Base-by-base conservation (phyloP, 78 protist genomes). In the Diacronema lutheri region DNA sequence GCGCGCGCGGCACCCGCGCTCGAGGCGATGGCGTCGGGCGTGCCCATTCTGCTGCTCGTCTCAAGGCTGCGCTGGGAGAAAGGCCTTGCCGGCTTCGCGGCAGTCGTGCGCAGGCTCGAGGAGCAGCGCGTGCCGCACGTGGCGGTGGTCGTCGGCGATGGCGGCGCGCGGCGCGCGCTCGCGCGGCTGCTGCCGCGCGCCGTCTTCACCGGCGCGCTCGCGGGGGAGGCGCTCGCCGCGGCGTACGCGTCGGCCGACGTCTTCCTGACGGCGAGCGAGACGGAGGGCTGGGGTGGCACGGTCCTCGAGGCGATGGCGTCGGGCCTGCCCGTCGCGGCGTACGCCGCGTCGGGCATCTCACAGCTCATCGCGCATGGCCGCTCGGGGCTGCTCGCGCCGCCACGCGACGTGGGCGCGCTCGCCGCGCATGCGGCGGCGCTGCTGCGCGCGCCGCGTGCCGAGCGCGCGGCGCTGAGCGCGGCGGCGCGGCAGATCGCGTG, bases 281-380 rank as follows among this genome's bases (percentile, higher is more conserved):
- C 87, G 16, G 82, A 77, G 58, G 33, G 50, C 41, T 77, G 57
- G 57, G 82, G 82, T 13, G 33, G 33, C 16, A 60, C 33, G 23
- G 82, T 77, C 10, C 33, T 83, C 55, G 87, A 83, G 41, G 87
- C 87, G 46, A 68, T 60, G 87, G 77, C 87, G 4, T 64, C 87
- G 11, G 87, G 87, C 26, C 40, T 83, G 13, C 87, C 87, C 23
- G 87, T 83, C 33, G 65, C 66, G 21, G 87, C 76, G 23, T 14
- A 64, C 31, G 14, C 1, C 66, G 13, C 87, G 0, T 29, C 87
- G n/a, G 87, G 87, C 69, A 66, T 80, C 4, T 11, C 68, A 31
- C 50, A 81, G 13, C 35, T 83, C 50, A 44, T 83, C 31, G 26
- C 31, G 1, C 44, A 37, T 56, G 80, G 65, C 21, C 31, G 6